Evolutionary conservation across 176 grass and related monocot genomes (phyloP), one percentile per base, ranked within the genome.

Genomic region (Cymbopogon citratus): DNA sequence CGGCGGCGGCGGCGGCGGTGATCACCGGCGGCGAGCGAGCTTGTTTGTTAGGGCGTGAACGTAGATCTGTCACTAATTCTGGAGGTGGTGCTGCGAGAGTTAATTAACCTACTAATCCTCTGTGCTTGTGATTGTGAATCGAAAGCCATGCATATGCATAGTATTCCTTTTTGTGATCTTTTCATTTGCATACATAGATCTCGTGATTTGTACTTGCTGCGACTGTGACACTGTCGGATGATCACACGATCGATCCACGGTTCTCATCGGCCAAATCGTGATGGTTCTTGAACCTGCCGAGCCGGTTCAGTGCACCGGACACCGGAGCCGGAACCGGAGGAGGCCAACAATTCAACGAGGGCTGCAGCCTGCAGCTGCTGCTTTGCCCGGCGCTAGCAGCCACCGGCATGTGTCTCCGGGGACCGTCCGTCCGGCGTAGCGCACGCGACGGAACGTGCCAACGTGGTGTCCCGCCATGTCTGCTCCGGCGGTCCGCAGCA

Each of bases 31-130:
- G 48, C 16, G 51, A 87, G 48, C 16, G 51, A 87, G 23, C 16
- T 57, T 43, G 45, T 52, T 12, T 25, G 70, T 19, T 72, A 29
- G 67, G 79, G 40, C 0, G 44, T 43, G 24, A 77, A 74, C n/a
- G 56, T 86, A 82, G 74, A 86, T 79, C 31, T 61, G 79, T 69
- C 74, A 79, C 88, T 90, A 83, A 86, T 90, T 87, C 81, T 79
- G 25, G 16, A 49, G 41, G 43, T 3, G 28, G 43, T 3, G 28
- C 31, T 49, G 21, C 62, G 28, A 69, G 64, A 69, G 19, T 68
- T 21, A 7, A 14, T 69, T 85, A 77, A 85, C 66, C 65, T 63
- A 31, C 57, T 40, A 66, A 61, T 79, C 24, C 24, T 13, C 31
- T 13, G 52, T 64, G 31, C 35, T 51, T 51, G 59, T 39, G 35